Base-by-base conservation (phyloP, 1,139 yeast genomes). In the Sugiyamaella castrensis region DNA sequence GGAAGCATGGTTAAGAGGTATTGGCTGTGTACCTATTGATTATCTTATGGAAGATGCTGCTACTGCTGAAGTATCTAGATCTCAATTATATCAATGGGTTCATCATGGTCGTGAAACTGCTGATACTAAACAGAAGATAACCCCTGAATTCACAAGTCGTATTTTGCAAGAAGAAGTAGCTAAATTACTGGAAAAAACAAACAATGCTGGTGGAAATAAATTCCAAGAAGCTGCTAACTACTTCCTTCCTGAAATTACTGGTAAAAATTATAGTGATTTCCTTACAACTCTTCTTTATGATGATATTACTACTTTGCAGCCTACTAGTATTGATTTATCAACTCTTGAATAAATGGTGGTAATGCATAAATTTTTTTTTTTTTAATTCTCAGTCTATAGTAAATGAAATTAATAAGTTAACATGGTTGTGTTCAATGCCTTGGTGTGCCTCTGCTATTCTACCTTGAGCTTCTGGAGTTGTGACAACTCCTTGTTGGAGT, bases 11-110 rank as follows among this genome's bases (percentile, higher is more conserved):
- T 78, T 84, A 63, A 76, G 87, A 61, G 84, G 86, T 53, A 68
- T 79, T 55, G 89, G 91, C 12, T 82, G 89, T 72, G 88, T 84
- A 52, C 89, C 91, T 60, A 84, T 84, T 68, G 82, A 84, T 73
- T 81, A 79, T 66, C 74, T 84, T 70, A 84, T 84, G 91, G 91
- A 84, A 71, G 91, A 84, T 64, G 91, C 91, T 41, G 91, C 91
- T 46, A 84, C 91, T 49, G 91, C 91, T 46, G 91, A 84, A 69
- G 89, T 84, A 40, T 82, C 88, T 29, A 79, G 91, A 67, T 78
- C 86, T 33, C 88, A 83, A 69, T 75, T 84, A 59, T 81, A 85
- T 79, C 88, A 84, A 68, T 84, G 91, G 91, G 87, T 84, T 53
- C 78, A 80, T 54, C 89, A 84, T 66, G 81, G 81, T 51, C 80